Conservation (phyloP, 78 protist genomes). For the Mastigamoeba balamuthi region DNA sequence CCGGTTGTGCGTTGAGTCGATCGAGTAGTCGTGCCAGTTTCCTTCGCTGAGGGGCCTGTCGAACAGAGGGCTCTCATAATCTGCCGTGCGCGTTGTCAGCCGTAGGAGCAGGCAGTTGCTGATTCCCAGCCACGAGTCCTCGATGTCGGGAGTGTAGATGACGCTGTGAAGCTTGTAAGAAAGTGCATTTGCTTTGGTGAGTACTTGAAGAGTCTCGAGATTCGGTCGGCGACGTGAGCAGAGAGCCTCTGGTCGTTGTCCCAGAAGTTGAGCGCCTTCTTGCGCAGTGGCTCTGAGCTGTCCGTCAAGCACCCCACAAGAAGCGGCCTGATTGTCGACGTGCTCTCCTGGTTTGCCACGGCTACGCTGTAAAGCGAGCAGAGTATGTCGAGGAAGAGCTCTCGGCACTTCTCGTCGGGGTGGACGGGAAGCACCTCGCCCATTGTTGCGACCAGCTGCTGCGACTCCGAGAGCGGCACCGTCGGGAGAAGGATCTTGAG, state of each 20-base stretch:
- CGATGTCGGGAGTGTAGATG: conserved; percentile 40
- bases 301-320: conserved; percentile 33
- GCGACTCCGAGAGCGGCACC: too few species aligned
- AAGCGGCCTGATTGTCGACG: too few species aligned
- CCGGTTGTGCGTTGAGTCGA: conserved; percentile 36
- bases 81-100: conserved; percentile 14
- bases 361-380: too few species aligned
- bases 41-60: conserved; percentile 47
- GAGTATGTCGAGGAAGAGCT: too few species aligned
- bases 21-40: conserved; percentile 6
- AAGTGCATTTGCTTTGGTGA: too few species aligned
- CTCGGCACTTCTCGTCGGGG: too few species aligned
- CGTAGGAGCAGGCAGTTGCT: conserved; percentile 20
- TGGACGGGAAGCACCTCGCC: too few species aligned
- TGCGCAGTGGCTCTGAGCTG: conserved; percentile 8
- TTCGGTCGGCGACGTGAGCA: neutral
- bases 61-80: conserved; percentile 28
- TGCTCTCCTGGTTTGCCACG: too few species aligned
- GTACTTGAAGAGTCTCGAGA: conserved; percentile 7
- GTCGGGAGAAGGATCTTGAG: too few species aligned
- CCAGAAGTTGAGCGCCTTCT: conserved; percentile 39
- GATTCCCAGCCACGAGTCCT: conserved; percentile 39
- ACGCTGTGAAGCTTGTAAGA: too few species aligned
- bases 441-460: too few species aligned
- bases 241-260: conserved; percentile 10